Percentiles rank a stretch among this genome's conserved stretches.
phyloP scores from a whole-genome alignment of 2,329 filamentous ascomycete genomes.

The Penicillium sp. region DNA sequence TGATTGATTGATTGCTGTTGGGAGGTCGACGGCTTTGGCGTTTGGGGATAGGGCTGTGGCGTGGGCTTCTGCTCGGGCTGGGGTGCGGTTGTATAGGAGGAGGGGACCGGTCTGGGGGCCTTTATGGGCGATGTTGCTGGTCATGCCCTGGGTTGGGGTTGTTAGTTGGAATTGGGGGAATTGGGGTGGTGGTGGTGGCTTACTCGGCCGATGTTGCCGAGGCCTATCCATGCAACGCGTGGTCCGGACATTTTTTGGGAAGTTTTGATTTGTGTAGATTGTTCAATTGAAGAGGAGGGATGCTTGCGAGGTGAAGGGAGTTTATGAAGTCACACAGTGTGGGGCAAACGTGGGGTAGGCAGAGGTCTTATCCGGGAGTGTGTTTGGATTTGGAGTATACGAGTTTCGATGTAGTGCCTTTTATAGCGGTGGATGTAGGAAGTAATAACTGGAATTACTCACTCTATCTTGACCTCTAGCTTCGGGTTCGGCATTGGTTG shows the following conservation, averaged over 20 bases:
- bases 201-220: slow-evolving; percentile 86
- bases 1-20: slow-evolving; percentile 65
- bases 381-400: not conserved
- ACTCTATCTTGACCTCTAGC: too few species aligned
- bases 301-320: not conserved
- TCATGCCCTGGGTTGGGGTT: slow-evolving; percentile 67
- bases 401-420: not conserved
- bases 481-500: not conserved
- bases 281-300: not conserved
- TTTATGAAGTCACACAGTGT: slow-evolving; percentile 5
- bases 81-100: slow-evolving; percentile 78
- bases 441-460: too few species aligned
- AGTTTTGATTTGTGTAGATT: not conserved
- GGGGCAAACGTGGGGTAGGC: slow-evolving; percentile 20
- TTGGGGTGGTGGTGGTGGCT: slow-evolving; percentile 32
- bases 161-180: not conserved
- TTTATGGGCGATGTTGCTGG: slow-evolving; percentile 79
- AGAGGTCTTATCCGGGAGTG: slow-evolving; percentile 14
- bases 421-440: too few species aligned
- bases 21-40: slow-evolving; percentile 63
- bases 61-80: slow-evolving; percentile 64
- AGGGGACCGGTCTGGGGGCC: slow-evolving; percentile 70
- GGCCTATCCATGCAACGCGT: slow-evolving; percentile 74
- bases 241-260: slow-evolving; percentile 33
- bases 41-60: slow-evolving; percentile 59